Evolutionary conservation across 768 basidiomycete genomes (phyloP), one percentile per base, ranked within the genome.

Genomic region (Termitomyces eurrhizus): DNA sequence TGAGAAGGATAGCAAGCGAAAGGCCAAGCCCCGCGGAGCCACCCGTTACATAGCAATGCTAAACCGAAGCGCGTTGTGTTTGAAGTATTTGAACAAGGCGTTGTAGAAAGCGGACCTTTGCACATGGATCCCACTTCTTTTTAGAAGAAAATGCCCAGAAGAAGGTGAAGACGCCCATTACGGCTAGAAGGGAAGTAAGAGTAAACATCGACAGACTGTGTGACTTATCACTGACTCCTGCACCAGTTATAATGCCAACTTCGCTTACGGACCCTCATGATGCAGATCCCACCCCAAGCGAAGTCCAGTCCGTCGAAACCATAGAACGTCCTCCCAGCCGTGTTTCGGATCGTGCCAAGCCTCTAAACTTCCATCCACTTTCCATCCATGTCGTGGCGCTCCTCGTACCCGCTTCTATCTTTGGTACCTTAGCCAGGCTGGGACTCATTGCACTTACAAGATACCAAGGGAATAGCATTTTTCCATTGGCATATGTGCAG

Each of bases 21-120:
- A 93, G 80, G 1, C 95, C 95, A 2, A 95, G 83, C 2, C 95
- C 95, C n/a, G 86, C 78, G 44, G 87, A 89, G 5, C 91, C 93
- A 5, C 95, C 95, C 1, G 93, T 93, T 26, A 97, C 78, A 71
- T 93, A 92, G 73, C 88, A 86, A 66, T 93, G 92, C 95, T 95
- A 29, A 46, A 45, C 14, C 36, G 49, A 44, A 49, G 52, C 33
- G 41, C 42, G 42, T 62, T 52, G 44, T 39, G 29, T 29, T 41
- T 29, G 29, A 32, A 29, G 24, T 12, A 46, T 55, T 48, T 33
- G 26, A 48, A 21, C 32, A 29, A 12, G 9, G 29, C 45, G 56
- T 39, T 32, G 14, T 3, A 44, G 18, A 62, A 62, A 24, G 41
- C 62, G 41, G 42, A 72, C 82, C 73, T 78, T 73, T 39, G 75